phyloP scores from a whole-genome alignment of 2,329 filamentous ascomycete genomes.

The Hortaea sp. region DNA sequence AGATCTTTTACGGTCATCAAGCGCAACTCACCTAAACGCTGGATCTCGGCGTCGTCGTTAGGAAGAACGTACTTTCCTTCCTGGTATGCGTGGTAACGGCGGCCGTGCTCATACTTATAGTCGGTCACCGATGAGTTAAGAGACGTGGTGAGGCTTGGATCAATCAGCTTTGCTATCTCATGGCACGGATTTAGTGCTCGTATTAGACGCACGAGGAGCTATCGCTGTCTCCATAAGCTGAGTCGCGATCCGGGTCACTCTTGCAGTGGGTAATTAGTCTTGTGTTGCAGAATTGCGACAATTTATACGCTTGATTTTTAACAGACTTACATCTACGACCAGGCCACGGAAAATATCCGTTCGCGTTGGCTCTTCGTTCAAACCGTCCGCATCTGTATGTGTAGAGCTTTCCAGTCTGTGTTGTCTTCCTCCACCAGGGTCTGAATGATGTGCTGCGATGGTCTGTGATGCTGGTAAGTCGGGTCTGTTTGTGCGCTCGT shows the following conservation, averaged over 20 bases:
- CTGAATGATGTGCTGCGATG: not conserved
- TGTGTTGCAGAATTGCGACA: too few relatives aligned
- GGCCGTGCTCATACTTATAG: slow-evolving; percentile 9
- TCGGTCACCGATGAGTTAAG: slow-evolving; percentile 5
- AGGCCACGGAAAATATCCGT: not conserved
- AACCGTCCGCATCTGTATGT: not conserved
- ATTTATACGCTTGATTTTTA: too few relatives aligned
- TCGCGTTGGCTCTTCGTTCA: not conserved
- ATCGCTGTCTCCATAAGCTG: slow-evolving; percentile 1
- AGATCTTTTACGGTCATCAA: too few relatives aligned
- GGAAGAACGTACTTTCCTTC: slow-evolving; percentile 10
- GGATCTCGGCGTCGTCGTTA: slow-evolving; percentile 12
- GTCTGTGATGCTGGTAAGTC: not conserved
- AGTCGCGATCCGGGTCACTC: slow-evolving; percentile 2
- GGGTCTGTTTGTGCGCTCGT: not conserved
- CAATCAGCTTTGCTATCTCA: not conserved
- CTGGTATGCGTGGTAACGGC: slow-evolving; percentile 8
- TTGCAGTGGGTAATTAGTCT: not conserved
- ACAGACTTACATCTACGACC: not conserved
- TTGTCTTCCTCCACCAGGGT: not conserved
- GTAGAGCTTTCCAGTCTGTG: not conserved
- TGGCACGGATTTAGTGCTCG: not conserved
- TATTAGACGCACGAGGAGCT: not conserved
- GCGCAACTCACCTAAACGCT: slow-evolving; percentile 5
- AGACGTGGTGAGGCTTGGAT: slow-evolving; percentile 4